phyloP scores from a whole-genome alignment of 257 asterid species.

The Vinca minor region DNA sequence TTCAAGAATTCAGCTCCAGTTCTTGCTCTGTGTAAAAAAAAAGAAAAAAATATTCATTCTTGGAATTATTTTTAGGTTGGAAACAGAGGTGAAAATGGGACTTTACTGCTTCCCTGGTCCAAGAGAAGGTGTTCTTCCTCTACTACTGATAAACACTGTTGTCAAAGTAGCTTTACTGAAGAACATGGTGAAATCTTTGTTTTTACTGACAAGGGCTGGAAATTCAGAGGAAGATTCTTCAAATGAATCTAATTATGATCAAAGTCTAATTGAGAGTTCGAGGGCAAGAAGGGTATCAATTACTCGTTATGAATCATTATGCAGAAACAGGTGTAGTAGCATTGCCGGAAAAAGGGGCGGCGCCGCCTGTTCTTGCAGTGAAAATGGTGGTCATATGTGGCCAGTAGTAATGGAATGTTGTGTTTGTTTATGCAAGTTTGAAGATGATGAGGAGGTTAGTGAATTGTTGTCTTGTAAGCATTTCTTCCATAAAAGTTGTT shows the following conservation, averaged over 20 bases:
- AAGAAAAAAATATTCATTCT: not conserved
- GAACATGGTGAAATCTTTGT: constrained; percentile 34
- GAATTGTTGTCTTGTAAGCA: constrained; percentile 68
- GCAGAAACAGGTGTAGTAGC: constrained; percentile 16
- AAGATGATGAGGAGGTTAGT: constrained; percentile 44
- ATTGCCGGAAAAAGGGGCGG: not conserved
- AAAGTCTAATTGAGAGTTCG: not conserved
- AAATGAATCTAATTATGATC: no score
- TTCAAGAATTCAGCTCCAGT: not conserved
- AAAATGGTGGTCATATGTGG: not conserved
- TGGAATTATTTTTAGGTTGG: not conserved
- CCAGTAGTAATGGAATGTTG: constrained; percentile 29
- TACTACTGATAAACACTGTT: constrained; percentile 38
- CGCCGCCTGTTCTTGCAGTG: not conserved
- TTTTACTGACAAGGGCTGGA: constrained; percentile 21
- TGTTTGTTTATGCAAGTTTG: constrained; percentile 48
- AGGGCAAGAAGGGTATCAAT: constrained; percentile 31
- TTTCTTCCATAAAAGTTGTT: constrained; percentile 55
- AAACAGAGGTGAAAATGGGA: constrained; percentile 23
- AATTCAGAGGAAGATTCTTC: constrained; percentile 14
- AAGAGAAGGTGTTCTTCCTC: constrained; percentile 39
- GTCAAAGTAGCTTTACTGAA: constrained; percentile 28
- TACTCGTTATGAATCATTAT: constrained; percentile 25
- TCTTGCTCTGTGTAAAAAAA: no score
- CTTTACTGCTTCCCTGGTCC: constrained; percentile 32